Base-by-base conservation (phyloP, 768 basidiomycete species). In the Trichaptum fuscoviolaceum region DNA sequence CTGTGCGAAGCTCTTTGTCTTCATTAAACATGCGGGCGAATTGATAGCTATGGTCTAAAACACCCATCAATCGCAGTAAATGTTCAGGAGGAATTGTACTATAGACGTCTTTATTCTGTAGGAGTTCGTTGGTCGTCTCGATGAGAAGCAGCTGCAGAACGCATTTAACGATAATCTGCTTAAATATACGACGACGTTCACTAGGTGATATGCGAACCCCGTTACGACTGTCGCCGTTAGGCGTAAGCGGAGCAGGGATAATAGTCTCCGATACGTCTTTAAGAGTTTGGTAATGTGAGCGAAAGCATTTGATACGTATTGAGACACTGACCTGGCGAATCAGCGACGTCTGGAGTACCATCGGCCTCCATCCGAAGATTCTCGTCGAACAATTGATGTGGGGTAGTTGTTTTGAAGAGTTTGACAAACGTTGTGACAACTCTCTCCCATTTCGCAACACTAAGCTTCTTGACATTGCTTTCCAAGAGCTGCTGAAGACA, bases 121-220 rank as follows among this genome's bases (percentile, higher is more conserved):
- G 83, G 25, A 99, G 82, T 70, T 99, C 97, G 73, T 95, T 95
- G 2, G 96, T 96, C 7, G 93, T 99, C 79, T 99, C 97, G 69
- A 99, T 99, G 42, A 99, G 84, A 64, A 99, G 83, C 24, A 99
- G 79, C 72, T 99, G 97, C 34, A 99, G 85, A 24, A 99, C 97
- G 76, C 97, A 99, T 90, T 99, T 99, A 70, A 98, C 95, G 68
- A 99, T 99, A 78, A 99, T 99, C 76, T 99, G 97, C 75, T 95
- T 92, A 87, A 99, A 99, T 65, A 93, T 86, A 58, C 89, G 85
- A 59, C 93, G 87, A 64, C 95, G 89, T 70, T 91, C 91, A 63
- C 79, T 81, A 58, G 87, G 77, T 7, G 88, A 85, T n/a, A 85
- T 78, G 68, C 83, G 82, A 10, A 78, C 73, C 69, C 83, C 84